These are phyloP conservation scores for Mesembryanthemum crystallinum DNA, from an alignment of 148 eudicot species.

Conservation along the genomic window DNA sequence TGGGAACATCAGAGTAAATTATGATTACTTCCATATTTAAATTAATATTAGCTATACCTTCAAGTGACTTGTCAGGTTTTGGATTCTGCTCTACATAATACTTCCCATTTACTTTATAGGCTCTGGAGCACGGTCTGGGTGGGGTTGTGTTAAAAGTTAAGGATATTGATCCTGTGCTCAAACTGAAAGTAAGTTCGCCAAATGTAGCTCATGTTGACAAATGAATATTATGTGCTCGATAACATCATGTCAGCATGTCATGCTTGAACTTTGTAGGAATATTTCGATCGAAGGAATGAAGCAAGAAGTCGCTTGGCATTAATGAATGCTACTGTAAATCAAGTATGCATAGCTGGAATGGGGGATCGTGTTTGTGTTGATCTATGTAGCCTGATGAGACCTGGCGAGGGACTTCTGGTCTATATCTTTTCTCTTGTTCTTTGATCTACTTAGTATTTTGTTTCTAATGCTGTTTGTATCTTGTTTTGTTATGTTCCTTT, in stretches of 20 bases:
- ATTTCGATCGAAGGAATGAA: constrained; percentile 72
- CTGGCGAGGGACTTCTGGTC: constrained; percentile 96
- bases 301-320: constrained; percentile 50
- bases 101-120: constrained; percentile 38
- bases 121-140: constrained; percentile 81
- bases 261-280: constrained; percentile 56
- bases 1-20: background rate
- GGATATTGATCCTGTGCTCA: constrained; percentile 60
- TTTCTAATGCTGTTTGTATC: background rate
- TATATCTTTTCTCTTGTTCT: constrained; percentile 19
- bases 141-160: constrained; percentile 81
- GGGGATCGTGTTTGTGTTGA: constrained; percentile 98
- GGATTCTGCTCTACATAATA: constrained; percentile 8
- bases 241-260: constrained; percentile 16
- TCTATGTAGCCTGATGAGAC: constrained; percentile 87
- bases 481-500: background rate
- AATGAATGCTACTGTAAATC: constrained; percentile 56
- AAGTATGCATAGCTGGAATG: constrained; percentile 75
- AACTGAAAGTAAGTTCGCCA: constrained; percentile 61
- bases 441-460: too few relatives aligned
- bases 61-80: background rate
- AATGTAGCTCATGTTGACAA: constrained; percentile 12
- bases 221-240: constrained; percentile 13
- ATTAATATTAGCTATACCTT: background rate
- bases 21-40: background rate